Conservation (phyloP, 1,284 basidiomycete species). For the Agaricales sp. region DNA sequence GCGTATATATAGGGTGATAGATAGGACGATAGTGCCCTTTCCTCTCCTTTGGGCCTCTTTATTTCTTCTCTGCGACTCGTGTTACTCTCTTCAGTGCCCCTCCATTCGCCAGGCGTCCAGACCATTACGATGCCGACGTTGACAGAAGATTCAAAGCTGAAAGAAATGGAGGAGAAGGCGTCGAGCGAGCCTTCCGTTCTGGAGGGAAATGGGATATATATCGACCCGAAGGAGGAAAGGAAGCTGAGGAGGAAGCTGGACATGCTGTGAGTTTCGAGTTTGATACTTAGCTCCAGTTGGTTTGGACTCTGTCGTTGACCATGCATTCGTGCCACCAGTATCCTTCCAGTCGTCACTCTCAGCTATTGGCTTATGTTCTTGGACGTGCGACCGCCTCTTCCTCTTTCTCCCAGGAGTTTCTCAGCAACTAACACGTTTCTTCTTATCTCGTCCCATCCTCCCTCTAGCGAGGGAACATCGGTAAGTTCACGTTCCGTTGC, state of each 20-base stretch:
- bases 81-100: too few species aligned
- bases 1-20: too few species aligned
- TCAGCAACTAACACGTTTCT: not conserved
- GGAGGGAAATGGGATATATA: not conserved
- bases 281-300: not conserved
- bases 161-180: too few species aligned
- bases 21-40: too few species aligned
- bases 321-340: too few species aligned
- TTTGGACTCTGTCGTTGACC: not conserved
- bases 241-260: conserved; percentile 1
- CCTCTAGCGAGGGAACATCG: not conserved
- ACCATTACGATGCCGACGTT: too few species aligned
- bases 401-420: not conserved
- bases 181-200: too few species aligned
- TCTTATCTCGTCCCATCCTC: not conserved
- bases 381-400: not conserved
- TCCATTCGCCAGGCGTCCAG: too few species aligned
- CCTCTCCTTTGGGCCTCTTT: too few species aligned
- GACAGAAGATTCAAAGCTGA: too few species aligned
- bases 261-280: not conserved
- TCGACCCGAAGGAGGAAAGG: not conserved
- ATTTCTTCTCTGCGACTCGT: too few species aligned
- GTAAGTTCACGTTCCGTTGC: not conserved
- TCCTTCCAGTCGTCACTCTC: not conserved
- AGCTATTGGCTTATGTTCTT: conserved; percentile 1